Evolutionary conservation across 257 asterid genomes (phyloP), one percentile per base, ranked within the genome.

Genomic region (Plantago major): DNA sequence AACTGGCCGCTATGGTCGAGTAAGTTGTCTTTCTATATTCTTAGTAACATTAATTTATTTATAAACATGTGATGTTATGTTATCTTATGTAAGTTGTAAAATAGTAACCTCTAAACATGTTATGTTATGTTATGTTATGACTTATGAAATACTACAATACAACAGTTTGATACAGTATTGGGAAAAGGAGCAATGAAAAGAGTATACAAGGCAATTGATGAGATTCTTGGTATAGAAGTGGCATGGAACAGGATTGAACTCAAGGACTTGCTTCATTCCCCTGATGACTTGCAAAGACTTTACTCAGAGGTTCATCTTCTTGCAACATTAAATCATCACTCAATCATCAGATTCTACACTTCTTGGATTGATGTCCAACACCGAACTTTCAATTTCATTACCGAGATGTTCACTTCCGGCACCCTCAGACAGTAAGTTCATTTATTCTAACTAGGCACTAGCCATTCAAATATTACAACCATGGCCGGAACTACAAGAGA

Each of bases 151-250:
- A n/a, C n/a, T n/a, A 74, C 28, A 22, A 22, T 22, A 22, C 26
- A 22, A 22, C 78, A 92, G 97, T 77, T 76, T 38, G 88, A 82
- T 42, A 89, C 84, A 53, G 81, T 92, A 65, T 71, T 92, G 65
- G 99, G 99, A 42, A 92, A 85, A 69, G 99, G 99, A 60, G 96
- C 99, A 17, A 86, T 84, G 97, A 92, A 92, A 78, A 83, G 84
- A 12, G 99, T 92, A 42, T 92, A 89, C 78, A 84, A 68, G 74
- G 99, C 95, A 54, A 78, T 92, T 33, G 99, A 92, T 62, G 93
- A 89, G 69, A 61, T 74, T 63, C 81, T 92, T 30, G 99, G 97
- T 26, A 83, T 84, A 77, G 97, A 92, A 76, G 94, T 89, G 47
- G 99, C 97, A 37, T 92, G 99, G 99, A 89, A 85, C 69, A 95